Conservation (phyloP, 2,329 filamentous ascomycete species). For the Colletotrichum aenigma region DNA sequence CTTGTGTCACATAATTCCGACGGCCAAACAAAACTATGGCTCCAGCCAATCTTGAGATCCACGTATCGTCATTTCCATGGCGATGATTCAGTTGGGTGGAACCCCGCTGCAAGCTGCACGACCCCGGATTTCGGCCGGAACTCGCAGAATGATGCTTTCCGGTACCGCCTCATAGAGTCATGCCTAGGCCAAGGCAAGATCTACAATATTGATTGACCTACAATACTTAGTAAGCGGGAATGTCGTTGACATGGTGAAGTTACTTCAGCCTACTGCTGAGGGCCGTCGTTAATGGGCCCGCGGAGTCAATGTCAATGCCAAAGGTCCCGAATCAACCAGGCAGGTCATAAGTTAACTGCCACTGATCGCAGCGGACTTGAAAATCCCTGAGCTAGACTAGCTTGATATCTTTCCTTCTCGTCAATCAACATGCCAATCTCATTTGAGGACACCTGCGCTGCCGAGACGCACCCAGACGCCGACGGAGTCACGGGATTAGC, state of each 20-base stretch:
- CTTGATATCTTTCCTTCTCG: not conserved
- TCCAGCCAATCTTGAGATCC: not conserved
- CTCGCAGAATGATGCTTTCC: not conserved
- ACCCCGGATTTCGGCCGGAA: not conserved
- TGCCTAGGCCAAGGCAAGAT: not conserved
- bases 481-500: not conserved
- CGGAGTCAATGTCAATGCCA: not conserved
- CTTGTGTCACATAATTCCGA: not conserved
- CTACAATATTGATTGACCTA: not conserved
- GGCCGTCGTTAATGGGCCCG: rapidly evolving
- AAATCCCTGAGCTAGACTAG: rapidly evolving
- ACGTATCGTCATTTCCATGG: not conserved
- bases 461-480: not conserved
- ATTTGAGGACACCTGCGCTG: not conserved
- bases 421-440: not conserved
- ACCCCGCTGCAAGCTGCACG: not conserved
- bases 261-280: not conserved
- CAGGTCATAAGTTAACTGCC: not conserved
- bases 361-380: not conserved
- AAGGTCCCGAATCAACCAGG: not conserved
- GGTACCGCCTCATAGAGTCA: not conserved
- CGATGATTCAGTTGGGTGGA: not conserved
- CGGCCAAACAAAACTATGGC: not conserved
- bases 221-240: not conserved
- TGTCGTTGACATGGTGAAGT: not conserved